Conservation (phyloP, 179 eudicot species). For the Silene vulgaris region DNA sequence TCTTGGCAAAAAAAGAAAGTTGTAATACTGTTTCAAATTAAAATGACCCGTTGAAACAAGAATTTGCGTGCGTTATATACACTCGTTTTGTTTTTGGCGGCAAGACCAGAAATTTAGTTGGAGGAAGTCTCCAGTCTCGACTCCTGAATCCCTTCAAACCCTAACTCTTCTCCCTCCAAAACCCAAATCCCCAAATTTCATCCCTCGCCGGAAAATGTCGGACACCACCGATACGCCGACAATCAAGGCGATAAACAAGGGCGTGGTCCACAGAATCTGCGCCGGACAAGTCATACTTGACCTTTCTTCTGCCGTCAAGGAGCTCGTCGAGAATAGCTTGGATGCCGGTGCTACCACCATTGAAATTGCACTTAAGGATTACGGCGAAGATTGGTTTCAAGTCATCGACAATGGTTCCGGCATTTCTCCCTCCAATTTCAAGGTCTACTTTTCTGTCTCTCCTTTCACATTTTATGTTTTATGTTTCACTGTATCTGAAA, state of each 20-base stretch:
- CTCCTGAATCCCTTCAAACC: too few species aligned
- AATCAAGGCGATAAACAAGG: conserved; percentile 71
- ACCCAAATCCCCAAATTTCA: too few species aligned
- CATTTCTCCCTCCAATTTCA: conserved; percentile 66
- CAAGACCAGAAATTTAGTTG: too few species aligned
- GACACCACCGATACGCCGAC: conserved; percentile 24
- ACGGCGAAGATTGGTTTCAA: conserved; percentile 69
- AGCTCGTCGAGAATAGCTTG: conserved; percentile 93
- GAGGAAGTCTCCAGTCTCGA: too few species aligned
- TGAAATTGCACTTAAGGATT: conserved; percentile 66
- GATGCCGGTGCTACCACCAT: conserved; percentile 87
- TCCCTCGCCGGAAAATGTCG: conserved; percentile 18
- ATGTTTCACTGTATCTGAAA: neutral
- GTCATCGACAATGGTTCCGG: conserved; percentile 90
- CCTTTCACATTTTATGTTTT: neutral
- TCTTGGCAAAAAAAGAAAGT: too few species aligned
- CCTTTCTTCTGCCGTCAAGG: conserved; percentile 92
- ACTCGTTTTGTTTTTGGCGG: too few species aligned
- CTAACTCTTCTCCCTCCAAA: too few species aligned
- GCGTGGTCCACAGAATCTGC: conserved; percentile 76
- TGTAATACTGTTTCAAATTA: too few species aligned
- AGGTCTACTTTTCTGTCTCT: conserved; percentile 31
- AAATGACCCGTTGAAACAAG: too few species aligned
- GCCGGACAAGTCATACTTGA: conserved; percentile 90
- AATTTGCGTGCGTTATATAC: too few species aligned